A percentile compares a stretch with the other conserved stretches of the same genome.
Evolutionary conservation across 345 rosid species (phyloP).

Genomic region (Odontarrhena argentea): DNA sequence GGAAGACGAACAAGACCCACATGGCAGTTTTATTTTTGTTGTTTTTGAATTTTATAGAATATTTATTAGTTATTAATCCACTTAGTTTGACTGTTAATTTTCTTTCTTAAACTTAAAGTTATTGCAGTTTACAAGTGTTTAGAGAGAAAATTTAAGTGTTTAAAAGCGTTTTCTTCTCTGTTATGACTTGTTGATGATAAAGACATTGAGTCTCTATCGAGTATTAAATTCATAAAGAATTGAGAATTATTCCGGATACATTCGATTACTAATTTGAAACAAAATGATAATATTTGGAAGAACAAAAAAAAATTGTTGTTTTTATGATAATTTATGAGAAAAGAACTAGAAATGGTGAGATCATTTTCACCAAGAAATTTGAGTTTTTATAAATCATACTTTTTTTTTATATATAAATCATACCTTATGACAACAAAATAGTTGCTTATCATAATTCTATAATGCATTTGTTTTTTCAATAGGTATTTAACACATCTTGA

Average conservation of each 20-base stretch:
- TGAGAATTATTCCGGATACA: neutral
- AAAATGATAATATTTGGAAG: neutral
- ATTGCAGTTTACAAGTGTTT: conserved; percentile 10
- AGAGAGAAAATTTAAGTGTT: neutral
- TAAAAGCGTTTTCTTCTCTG: conserved; percentile 2
- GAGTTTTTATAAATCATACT: no score
- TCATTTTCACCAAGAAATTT: neutral
- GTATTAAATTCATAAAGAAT: neutral
- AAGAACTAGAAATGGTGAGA: neutral
- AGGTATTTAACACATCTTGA: no score
- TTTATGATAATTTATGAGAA: neutral
- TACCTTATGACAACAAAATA: no score
- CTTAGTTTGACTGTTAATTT: conserved; percentile 21
- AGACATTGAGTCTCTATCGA: neutral
- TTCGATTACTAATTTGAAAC: neutral
- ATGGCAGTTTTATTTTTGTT: conserved; percentile 30
- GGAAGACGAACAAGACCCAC: conserved; percentile 22
- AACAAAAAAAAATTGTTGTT: neutral
- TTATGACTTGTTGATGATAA: neutral
- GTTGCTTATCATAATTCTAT: no score
- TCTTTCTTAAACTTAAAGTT: conserved; percentile 15
- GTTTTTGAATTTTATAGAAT: conserved; percentile 19
- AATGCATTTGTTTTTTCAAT: no score
- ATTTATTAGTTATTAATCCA: neutral
- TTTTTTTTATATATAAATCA: no score